phyloP scores from a whole-genome alignment of 2,329 filamentous ascomycete species.

The Neoascochyta sp. region DNA sequence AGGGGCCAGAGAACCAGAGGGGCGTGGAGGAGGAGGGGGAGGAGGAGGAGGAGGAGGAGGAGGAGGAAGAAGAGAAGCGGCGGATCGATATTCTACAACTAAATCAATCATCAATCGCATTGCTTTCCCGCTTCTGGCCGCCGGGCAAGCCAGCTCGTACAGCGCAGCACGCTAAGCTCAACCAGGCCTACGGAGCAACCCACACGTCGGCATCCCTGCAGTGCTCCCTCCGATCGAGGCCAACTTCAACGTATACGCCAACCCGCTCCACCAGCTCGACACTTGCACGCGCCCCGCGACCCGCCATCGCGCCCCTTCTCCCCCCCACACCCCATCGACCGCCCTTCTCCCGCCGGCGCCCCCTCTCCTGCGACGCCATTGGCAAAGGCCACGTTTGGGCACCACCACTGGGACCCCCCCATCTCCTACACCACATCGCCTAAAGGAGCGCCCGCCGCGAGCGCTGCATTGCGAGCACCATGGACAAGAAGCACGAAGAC shows the following conservation, averaged over 20 bases:
- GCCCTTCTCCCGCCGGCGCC: no score
- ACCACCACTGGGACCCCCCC: no score
- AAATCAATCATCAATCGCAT: no score
- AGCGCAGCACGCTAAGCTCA: constrained; percentile 13
- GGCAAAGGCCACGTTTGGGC: constrained; percentile 39
- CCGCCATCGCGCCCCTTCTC: constrained; percentile 3
- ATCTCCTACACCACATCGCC: no score
- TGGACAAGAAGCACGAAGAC: constrained; percentile 96
- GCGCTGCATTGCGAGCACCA: constrained; percentile 19
- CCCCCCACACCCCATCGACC: no score
- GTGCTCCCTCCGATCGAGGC: constrained; percentile 20
- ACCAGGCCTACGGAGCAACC: constrained; percentile 26
- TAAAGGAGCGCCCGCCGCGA: constrained; percentile 22
- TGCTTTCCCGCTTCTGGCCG: constrained; percentile 27
- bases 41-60: constrained; percentile 5
- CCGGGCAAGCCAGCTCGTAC: constrained; percentile 6
- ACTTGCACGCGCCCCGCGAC: constrained; percentile 2
- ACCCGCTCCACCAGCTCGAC: constrained; percentile 25
- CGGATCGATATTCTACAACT: background rate
- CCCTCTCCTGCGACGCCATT: no score
- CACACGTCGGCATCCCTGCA: constrained; percentile 35
- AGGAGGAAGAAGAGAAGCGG: background rate
- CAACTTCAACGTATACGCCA: constrained; percentile 37
- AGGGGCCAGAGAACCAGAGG: no score
- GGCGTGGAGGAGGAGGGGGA: no score